Base-by-base conservation (phyloP, 208 protist genomes). In the Lotmaria passim region DNA sequence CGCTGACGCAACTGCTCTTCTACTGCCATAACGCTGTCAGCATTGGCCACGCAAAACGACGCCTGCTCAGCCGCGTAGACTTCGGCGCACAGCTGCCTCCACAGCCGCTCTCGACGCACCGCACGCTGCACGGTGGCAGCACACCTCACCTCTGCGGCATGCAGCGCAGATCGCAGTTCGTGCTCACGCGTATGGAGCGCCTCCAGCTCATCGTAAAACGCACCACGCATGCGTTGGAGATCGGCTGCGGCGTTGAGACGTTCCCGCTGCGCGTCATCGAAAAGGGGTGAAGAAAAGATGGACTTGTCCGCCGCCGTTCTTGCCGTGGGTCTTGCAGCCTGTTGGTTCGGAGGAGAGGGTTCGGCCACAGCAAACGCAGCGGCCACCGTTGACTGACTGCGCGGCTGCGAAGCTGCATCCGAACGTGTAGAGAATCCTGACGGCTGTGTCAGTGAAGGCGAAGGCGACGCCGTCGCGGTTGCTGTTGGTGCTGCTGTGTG, bases 61-160 rank as follows among this genome's bases (percentile, higher is more conserved):
- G 75, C 41, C 55, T 86, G 78, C 74, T 90, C 89, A 2, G 82
- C 86, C 28, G 73, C 71, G 64, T 90, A 84, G 21, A 94, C 55
- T 17, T 72, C 60, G 2, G 75, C 73, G 47, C 86, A 94, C 17
- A 94, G 82, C 15, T 67, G 63, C 28, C 82, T 81, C 89, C 89
- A 94, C 61, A 70, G 60, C 26, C 41, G 57, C 66, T 94, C 89
- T 3, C 89, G 83, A 19, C 43, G 67, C 26, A 58, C 61, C 12
- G 75, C 62, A 7, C 73, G 70, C 44, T 70, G 60, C 57, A 57
- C 63, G 12, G 73, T 62, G n/a, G 50, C 41, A 1, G 28, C 52
- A n/a, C 78, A 11, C 15, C 36, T 4, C 5, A 30, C 33, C 46
- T 85, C 31, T 21, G 70, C 33, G 23, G 36, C n/a, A 21, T 52